A percentile compares a stretch with the other conserved stretches of the same genome.
Evolutionary conservation across 2,329 filamentous ascomycete species (phyloP).

Genomic region (Pseudocercospora eumusae): DNA sequence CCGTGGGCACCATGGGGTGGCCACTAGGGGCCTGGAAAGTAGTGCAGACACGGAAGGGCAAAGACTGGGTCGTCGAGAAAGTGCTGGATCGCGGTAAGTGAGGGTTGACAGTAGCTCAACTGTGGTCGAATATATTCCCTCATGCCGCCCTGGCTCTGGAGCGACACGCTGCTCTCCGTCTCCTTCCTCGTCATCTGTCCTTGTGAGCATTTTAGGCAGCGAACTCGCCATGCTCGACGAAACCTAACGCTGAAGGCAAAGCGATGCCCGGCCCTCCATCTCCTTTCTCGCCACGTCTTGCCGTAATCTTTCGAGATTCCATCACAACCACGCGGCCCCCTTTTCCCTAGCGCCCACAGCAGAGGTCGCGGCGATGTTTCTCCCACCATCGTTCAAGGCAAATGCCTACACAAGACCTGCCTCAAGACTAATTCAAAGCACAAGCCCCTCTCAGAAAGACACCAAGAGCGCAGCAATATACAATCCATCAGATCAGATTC

Average conservation of each 20-base stretch:
- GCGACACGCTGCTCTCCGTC: not conserved
- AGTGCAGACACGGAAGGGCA: slow-evolving; percentile 71
- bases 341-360: too few species aligned
- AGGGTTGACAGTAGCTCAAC: not conserved
- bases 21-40: slow-evolving; percentile 78
- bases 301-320: too few species aligned
- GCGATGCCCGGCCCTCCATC: too few species aligned
- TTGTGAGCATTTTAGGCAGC: not conserved
- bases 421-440: not conserved
- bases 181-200: not conserved
- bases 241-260: too few species aligned
- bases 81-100: slow-evolving; percentile 40
- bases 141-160: not conserved
- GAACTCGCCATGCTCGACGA: too few species aligned
- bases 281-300: too few species aligned
- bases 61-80: slow-evolving; percentile 72
- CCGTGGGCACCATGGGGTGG: slow-evolving; percentile 28
- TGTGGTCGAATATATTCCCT: not conserved
- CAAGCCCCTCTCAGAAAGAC: not conserved
- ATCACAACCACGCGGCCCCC: too few species aligned
- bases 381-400: too few species aligned
- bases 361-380: too few species aligned
- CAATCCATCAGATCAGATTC: not conserved
- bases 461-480: not conserved
- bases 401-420: too few species aligned